These are phyloP conservation scores for Globisporangium spinosum DNA, from an alignment of 352 stramenopile genomes.

Conservation along the genomic window DNA sequence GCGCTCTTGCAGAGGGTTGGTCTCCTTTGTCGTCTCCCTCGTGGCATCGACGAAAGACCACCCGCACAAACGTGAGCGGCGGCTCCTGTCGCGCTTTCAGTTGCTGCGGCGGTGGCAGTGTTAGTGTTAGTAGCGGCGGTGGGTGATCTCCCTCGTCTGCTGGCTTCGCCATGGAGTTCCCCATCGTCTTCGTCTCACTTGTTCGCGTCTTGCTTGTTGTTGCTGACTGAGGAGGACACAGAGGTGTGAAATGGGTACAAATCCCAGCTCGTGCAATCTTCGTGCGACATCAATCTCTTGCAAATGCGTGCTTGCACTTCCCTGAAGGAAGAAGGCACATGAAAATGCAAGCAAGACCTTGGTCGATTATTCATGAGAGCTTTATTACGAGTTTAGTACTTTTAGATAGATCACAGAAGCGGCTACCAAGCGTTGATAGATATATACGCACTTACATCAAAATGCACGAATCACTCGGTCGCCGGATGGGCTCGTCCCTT, in stretches of 20 bases:
- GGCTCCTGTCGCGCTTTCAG: background rate
- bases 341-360: background rate
- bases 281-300: background rate
- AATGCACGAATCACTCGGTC: constrained; percentile 3
- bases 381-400: constrained; percentile 10
- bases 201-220: background rate
- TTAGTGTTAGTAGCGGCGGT: background rate
- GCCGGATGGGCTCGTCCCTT: background rate
- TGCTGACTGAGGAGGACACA: background rate
- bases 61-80: background rate
- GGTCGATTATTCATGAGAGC: background rate
- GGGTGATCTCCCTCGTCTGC: background rate
- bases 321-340: background rate
- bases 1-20: background rate
- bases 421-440: background rate
- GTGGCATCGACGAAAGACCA: background rate
- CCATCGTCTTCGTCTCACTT: background rate
- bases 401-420: background rate
- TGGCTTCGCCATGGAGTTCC: background rate
- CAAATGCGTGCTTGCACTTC: too few relatives aligned
- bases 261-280: background rate
- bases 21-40: background rate
- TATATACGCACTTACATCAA: constrained; percentile 6
- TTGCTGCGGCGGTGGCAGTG: background rate
- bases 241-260: background rate